Base-by-base conservation (phyloP, 768 basidiomycete genomes). In the Termitomyces heimii region DNA sequence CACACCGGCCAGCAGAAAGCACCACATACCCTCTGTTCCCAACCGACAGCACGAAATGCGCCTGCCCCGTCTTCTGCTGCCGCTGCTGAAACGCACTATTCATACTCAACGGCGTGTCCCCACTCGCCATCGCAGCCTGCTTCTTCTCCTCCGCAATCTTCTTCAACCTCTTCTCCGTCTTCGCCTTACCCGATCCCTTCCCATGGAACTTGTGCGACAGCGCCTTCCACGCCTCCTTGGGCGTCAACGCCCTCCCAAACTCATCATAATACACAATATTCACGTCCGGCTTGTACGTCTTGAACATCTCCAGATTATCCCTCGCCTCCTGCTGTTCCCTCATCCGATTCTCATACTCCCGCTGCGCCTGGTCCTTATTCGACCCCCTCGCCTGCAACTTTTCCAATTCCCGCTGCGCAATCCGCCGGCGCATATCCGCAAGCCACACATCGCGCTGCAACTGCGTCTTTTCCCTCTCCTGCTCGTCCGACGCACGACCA, bases 181-280 rank as follows among this genome's bases (percentile, higher is more conserved):
- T 98, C 84, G 90, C 92, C 76, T 88, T 91, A 12, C 97, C 97
- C 1, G 91, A 92, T 2, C 93, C 93, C 72, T 98, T 98, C 35
- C 97, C 97, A 64, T 99, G 97, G 84, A 99, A 98, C 68, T 92
- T 91, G 70, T 99, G 97, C 44, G 92, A 94, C 43, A 99, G 76
- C 18, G 94, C 92, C 75, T 98, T 98, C 95, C 96, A 98, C 5
- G 96, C 95, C 75, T 99, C 97, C 77, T 98, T 98, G 20, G 87
- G 87, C 24, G 91, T 92, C 69, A 94, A 74, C 57, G 80, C 68
- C 39, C 97, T 81, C 47, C 97, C 97, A 68, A 93, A 92, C 71
- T 99, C 96, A 67, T 99, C 97, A 62, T 95, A 88, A 69, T 99
- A 99, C 49, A 90, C 89, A 66, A 98, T 92, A 62, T 96, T 92